Conservation (phyloP, 176 grass and related monocot species). For the Luzula sylvatica region DNA sequence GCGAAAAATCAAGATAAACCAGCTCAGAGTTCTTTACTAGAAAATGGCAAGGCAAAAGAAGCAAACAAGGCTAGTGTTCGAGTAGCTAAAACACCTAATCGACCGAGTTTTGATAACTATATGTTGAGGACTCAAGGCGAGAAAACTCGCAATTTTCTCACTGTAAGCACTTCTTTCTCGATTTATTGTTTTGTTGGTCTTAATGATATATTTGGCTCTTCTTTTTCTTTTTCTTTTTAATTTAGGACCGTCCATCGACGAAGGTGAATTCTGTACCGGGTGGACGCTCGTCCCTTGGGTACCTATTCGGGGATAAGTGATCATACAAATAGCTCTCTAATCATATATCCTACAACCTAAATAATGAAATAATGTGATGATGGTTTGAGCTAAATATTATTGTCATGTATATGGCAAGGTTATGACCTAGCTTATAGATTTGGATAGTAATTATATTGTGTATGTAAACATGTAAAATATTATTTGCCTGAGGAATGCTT, state of each 20-base stretch:
- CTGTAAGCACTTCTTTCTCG: constrained; percentile 21
- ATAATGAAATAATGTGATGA: neutral
- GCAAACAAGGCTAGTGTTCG: constrained; percentile 23
- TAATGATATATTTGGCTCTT: neutral
- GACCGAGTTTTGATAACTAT: constrained; percentile 26
- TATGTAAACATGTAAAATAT: too few relatives aligned
- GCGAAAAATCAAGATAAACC: neutral
- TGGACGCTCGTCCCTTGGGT: constrained; percentile 78
- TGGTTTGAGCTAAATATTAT: neutral
- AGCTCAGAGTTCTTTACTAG: neutral
- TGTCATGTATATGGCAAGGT: neutral
- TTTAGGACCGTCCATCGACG: constrained; percentile 65
- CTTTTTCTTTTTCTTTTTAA: neutral
- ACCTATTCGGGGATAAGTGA: constrained; percentile 44
- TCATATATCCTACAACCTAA: neutral
- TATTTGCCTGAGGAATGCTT: too few relatives aligned
- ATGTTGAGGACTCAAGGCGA: constrained; percentile 10
- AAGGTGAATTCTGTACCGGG: constrained; percentile 65
- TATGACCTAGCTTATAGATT: neutral
- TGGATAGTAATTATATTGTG: too few relatives aligned
- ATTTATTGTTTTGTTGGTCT: neutral
- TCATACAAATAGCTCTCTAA: constrained; percentile 1
- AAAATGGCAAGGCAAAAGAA: constrained; percentile 24
- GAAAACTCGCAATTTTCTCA: constrained; percentile 46
- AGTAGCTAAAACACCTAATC: constrained; percentile 13